Evolutionary conservation across 1,284 basidiomycete genomes (phyloP), one percentile per base, ranked within the genome.

Genomic region (Ganoderma leucocontextum): DNA sequence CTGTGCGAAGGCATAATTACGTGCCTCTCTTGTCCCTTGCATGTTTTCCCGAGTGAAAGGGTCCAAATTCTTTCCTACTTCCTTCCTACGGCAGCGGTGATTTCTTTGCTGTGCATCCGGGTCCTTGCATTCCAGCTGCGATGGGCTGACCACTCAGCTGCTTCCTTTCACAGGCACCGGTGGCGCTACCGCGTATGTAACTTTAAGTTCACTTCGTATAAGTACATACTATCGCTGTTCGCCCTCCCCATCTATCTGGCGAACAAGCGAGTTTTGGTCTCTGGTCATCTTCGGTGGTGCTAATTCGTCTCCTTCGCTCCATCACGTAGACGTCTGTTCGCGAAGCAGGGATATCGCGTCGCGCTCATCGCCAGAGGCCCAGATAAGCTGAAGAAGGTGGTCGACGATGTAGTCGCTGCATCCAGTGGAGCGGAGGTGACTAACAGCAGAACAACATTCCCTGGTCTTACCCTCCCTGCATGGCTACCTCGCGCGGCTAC

Each of bases 311-410:
- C 9, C 7, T 33, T 19, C 17, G 60, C 12, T 41, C 0, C n/a
- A 17, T 13, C 17, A 3, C 35, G 15, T n/a, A 63, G 62, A 9
- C 62, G 52, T 41, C 38, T 63, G 8, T 63, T 63, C 29, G 62
- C 62, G 49, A 53, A 44, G 22, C 36, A 39, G 38, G 62, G 62
- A 19, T 63, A 63, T 74, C 86, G 84, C 53, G 84, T 94, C 49
- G 92, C 92, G 0, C 79, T 94, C 59, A 83, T 94, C 59, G 90
- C 91, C 10, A 84, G 92, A 53, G 87, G 87, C 55, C 77, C 82
- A 1, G 87, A 88, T 25, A 76, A 82, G 25, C 80, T 92, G 12
- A 80, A 87, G 64, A 84, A 82, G 49, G 79, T 90, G 9, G 85
- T 88, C 7, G 75, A 83, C 2, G 88, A 90, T 60, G 83, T 94